Evolutionary conservation across 768 basidiomycete species (phyloP), one percentile per base, ranked within the genome.

Genomic region (Xerocomellus amylosporus): DNA sequence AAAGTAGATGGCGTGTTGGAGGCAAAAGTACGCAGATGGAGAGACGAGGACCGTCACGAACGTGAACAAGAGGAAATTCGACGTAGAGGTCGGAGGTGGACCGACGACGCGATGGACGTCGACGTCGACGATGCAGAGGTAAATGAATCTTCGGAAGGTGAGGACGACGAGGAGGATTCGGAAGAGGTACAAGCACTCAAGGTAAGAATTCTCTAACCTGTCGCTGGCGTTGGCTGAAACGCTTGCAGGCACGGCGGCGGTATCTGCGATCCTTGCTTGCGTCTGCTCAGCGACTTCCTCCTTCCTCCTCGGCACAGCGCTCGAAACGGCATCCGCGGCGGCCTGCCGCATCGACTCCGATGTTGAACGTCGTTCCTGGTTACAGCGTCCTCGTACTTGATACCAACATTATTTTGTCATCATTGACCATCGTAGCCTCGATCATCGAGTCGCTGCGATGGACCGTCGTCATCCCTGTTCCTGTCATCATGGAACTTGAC

Each of bases 401-500:
- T 72, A 98, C 96, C 45, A 98, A 98, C 73, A 90, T 98, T 52
- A 77, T 99, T 0, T 79, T 98, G 15, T 88, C 91, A 0, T 93
- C 92, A 0, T 77, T 98, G 5, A 69, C 84, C 0, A 75, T 88
- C 59, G 78, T 99, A 54, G 71, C 81, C 0, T 80, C 85, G 13
- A 77, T 98, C 54, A 77, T 98, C 48, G 91, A 96, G 69, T 85
- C 84, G 55, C 72, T 84, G 17, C 76, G 75, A 26, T 98, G 94
- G 93, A 97, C 92, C 0, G 78, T 96, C 43, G 77, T 99, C 54
- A 76, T 99, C 0, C 97, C 97, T 4, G 81, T 98, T 4, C 95
- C 94, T 0, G 96, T 97, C 57, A 82, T 98, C 66, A 98, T 95
- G 79, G 97, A 99, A 63, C 85, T 99, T 8, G 96, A 99, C 60